Base-by-base conservation (phyloP, 768 basidiomycete species). In the Tephrocybe sp. region DNA sequence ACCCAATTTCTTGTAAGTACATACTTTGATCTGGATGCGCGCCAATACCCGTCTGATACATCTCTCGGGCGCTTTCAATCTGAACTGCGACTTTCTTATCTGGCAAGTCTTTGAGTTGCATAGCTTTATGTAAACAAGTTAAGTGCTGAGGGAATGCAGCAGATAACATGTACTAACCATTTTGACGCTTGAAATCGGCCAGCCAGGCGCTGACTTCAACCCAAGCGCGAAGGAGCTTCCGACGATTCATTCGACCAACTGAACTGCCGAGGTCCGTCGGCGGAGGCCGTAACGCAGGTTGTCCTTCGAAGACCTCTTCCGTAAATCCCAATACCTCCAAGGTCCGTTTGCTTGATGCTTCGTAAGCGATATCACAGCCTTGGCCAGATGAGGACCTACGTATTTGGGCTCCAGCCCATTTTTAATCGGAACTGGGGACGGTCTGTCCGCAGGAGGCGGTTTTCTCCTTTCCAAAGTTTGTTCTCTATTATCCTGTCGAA, bases 1-100 rank as follows among this genome's bases (percentile, higher is more conserved):
- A 28, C 11, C 15, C 2, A 18, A 4, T 4, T 21, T 50, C 36
- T 9, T 16, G 21, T 21, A 9, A 19, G 21, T 24, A 61, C 82
- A 55, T 58, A 90, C 89, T 84, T 64, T 92, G 89, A 51, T 84
- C 82, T 24, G 83, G 80, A 66, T 90, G 87, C 5, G 88, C 86
- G 15, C 89, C 89, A 42, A 92, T 78, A 0, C 76, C 86, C 37
- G 64, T 73, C 63, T 89, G 87, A 64, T 84, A 86, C 76, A 83
- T 80, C 57, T 89, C 87, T 30, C 87, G 72, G 5, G 74, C 84
- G 54, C 71, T 75, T 26, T 85, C 78, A 28, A 81, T 67, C 49
- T 76, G 77, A 13, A 86, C 75, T 65, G 75, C 2, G 75, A 53
- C 46, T 41, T 71, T 69, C 19, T 67, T 64, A 28, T 58, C 72